Percentiles rank a stretch among this genome's conserved stretches.
phyloP scores from a whole-genome alignment of 2,329 filamentous ascomycete genomes.

The Fusarium gaditjirri region DNA sequence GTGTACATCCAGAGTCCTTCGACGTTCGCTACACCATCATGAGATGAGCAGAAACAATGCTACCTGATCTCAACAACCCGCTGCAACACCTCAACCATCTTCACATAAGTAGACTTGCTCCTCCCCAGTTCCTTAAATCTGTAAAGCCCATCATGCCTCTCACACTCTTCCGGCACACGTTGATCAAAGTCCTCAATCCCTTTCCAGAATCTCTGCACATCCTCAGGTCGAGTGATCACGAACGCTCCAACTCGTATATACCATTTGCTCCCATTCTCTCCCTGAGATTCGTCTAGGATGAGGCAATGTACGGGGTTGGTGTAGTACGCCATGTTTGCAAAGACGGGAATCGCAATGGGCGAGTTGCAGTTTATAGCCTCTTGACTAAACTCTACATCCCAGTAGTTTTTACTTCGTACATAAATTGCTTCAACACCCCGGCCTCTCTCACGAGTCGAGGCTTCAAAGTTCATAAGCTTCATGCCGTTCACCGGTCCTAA shows the following conservation, averaged over 20 bases:
- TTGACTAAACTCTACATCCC: constrained; percentile 11
- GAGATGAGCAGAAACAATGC: neutral
- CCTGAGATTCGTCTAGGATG: neutral
- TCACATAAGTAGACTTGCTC: neutral
- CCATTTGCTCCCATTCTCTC: neutral
- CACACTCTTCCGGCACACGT: neutral
- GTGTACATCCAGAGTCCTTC: no score
- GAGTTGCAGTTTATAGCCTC: constrained; percentile 1
- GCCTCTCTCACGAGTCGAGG: neutral
- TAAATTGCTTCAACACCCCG: neutral
- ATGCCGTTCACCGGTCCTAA: neutral
- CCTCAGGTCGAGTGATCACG: neutral
- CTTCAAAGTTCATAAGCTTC: neutral
- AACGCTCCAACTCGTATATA: constrained; percentile 3
- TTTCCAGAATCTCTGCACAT: neutral
- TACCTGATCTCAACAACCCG: neutral
- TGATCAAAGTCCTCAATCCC: neutral
- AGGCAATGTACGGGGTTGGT: neutral
- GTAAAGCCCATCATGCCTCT: neutral
- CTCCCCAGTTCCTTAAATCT: neutral
- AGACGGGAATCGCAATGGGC: constrained; percentile 5
- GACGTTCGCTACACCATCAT: no score
- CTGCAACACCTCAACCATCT: constrained; percentile 1
- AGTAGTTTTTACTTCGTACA: constrained; percentile 6
- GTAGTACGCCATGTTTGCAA: constrained; percentile 1